Evolutionary conservation across 73 alveolate species (phyloP), one percentile per base, ranked within the genome.

Genomic region (Paramecium primaurelia): DNA sequence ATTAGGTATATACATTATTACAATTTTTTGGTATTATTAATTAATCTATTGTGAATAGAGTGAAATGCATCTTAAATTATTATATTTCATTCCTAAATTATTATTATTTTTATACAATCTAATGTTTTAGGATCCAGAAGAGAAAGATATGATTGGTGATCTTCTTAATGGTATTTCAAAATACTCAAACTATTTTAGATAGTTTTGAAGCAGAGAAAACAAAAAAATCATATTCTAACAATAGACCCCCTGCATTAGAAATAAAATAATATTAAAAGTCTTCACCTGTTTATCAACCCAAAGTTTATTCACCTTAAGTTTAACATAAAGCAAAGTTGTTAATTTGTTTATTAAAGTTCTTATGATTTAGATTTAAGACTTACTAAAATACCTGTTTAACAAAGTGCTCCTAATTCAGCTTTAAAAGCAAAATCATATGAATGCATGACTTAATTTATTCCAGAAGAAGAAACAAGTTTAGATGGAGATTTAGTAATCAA

Each of bases 401-500:
- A 68, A n/a, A 68, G 84, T 68, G 47, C 84, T 32, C 84, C 84
- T 6, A 68, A 68, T 18, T 68, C 84, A 28, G 84, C 84, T 6
- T 68, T 68, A 37, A 75, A 75, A 40, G 38, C 88, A 12, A 75
- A 75, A 37, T 75, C 88, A 11, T 75, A 22, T 37, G 88, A 75
- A 0, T 75, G 49, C 42, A 32, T 75, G 49, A 37, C 42, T 4
- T 37, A 75, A 75, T 37, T 75, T 75, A 30, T 75, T 14, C 88
- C 88, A 22, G 84, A 68, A 75, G 42, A 75, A 75, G 88, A 75
- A 37, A n/a, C 59, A 26, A 40, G 28, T 75, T n/a, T 75, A 20
- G 88, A 75, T 11, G 59, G 64, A 22, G 88, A 75, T 75, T 75
- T 75, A 75, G 88, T 75, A 40, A 34, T 75, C 32, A 40, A 75